Conservation (phyloP, 1,284 basidiomycete species). For the Quambalaria eucalypti region DNA sequence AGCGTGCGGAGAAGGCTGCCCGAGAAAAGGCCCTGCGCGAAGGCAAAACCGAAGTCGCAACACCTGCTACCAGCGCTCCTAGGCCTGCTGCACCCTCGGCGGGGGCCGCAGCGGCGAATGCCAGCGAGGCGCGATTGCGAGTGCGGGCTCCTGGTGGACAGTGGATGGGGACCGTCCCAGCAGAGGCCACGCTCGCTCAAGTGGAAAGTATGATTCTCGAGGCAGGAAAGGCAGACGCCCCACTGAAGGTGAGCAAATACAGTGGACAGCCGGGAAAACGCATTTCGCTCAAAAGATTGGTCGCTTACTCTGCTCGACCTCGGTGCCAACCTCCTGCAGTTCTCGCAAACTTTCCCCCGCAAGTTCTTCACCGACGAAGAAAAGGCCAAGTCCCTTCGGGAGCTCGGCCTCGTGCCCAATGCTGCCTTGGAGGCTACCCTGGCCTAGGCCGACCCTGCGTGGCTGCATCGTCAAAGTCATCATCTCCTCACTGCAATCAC, state of each 20-base stretch:
- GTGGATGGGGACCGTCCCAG: conserved; percentile 38
- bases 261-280: not conserved
- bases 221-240: conserved; percentile 28
- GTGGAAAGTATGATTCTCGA: conserved; percentile 23
- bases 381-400: conserved; percentile 27
- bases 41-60: conserved; percentile 7
- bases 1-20: conserved; percentile 37
- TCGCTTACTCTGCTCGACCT: no score
- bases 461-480: no score
- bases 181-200: conserved; percentile 28
- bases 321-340: conserved; percentile 22
- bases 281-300: no score
- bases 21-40: conserved; percentile 38
- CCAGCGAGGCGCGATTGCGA: conserved; percentile 35
- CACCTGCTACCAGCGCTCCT: conserved; percentile 13
- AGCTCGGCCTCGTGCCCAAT: conserved; percentile 42
- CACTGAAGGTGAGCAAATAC: conserved; percentile 23
- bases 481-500: no score
- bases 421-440: conserved; percentile 39
- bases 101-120: not conserved
- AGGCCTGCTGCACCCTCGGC: conserved; percentile 13
- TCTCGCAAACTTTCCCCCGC: conserved; percentile 42
- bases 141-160: conserved; percentile 34
- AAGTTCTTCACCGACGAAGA: conserved; percentile 36
- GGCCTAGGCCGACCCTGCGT: no score